phyloP scores from a whole-genome alignment of 1,284 basidiomycete species.

The Melanopsichium pennsylvanicum region DNA sequence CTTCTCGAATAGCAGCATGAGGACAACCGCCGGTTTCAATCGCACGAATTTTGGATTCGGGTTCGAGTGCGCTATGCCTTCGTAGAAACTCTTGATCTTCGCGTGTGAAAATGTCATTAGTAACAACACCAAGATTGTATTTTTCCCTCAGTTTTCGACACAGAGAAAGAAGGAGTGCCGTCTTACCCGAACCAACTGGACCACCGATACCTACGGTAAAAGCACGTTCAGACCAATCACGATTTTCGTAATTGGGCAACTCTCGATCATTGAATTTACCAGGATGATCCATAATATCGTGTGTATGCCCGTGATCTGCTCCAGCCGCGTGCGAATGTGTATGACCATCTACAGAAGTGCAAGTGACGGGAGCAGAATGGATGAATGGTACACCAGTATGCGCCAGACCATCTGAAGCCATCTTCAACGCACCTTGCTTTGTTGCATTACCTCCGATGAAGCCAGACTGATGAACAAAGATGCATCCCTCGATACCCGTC shows the following conservation, averaged over 20 bases:
- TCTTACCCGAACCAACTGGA: constrained; percentile 95
- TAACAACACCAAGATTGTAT: constrained; percentile 82
- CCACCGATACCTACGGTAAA: constrained; percentile 98
- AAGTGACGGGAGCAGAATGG: constrained; percentile 19
- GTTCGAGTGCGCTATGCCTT: constrained; percentile 83
- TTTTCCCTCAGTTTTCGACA: constrained; percentile 82
- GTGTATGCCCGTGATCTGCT: constrained; percentile 62
- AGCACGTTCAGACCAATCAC: constrained; percentile 90
- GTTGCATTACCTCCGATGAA: constrained; percentile 95
- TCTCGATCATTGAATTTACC: constrained; percentile 93
- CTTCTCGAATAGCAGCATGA: constrained; percentile 74
- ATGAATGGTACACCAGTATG: constrained; percentile 28
- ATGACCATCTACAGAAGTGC: constrained; percentile 17
- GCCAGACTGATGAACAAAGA: constrained; percentile 93
- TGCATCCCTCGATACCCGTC: constrained; percentile 78
- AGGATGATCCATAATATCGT: constrained; percentile 64
- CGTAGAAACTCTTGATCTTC: constrained; percentile 99
- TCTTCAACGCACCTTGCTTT: constrained; percentile 81
- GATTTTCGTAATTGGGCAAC: constrained; percentile 81
- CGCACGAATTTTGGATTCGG: constrained; percentile 82
- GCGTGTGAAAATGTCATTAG: constrained; percentile 70
- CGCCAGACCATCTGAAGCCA: constrained; percentile 75
- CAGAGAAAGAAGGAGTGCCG: constrained; percentile 89
- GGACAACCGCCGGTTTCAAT: constrained; percentile 79
- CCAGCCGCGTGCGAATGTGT: constrained; percentile 35